Evolutionary conservation across 2,329 filamentous ascomycete species (phyloP).

Genomic region (Cercospora zeae-maydis): DNA sequence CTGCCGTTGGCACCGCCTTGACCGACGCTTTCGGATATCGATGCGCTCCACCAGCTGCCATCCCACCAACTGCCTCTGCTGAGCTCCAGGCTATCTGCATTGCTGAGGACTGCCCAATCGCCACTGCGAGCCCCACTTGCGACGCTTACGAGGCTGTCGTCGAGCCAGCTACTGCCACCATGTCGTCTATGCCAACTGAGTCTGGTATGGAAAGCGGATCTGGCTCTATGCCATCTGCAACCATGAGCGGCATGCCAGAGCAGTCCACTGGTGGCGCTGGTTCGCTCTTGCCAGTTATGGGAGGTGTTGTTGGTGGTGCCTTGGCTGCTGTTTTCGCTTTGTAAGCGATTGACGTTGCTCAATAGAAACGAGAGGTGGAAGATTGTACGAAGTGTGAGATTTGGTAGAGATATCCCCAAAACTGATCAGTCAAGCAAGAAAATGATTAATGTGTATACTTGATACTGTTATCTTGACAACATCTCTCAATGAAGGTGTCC

Average conservation of each 20-base stretch:
- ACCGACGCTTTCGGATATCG: constrained; percentile 51
- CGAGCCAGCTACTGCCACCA: constrained; percentile 9
- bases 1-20: constrained; percentile 49
- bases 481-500: not conserved
- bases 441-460: constrained; percentile 2
- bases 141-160: constrained; percentile 4
- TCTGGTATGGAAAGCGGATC: not conserved
- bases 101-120: constrained; percentile 27
- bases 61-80: constrained; percentile 46
- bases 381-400: not conserved
- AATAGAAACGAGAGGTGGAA: not conserved
- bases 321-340: constrained; percentile 16
- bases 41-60: constrained; percentile 48
- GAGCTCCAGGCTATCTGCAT: constrained; percentile 58
- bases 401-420: constrained; percentile 7
- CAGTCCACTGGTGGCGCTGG: constrained; percentile 17
- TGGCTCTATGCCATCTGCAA: constrained; percentile 6
- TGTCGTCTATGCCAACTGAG: constrained; percentile 11
- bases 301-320: constrained; percentile 6
- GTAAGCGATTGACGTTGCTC: not conserved
- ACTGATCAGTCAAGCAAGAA: not conserved
- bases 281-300: constrained; percentile 6
- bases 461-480: not conserved
- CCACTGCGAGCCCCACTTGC: constrained; percentile 2
- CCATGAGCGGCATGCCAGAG: not conserved